phyloP scores from a whole-genome alignment of 495 filamentous ascomycete species.

The Penicillium malachiteum region DNA sequence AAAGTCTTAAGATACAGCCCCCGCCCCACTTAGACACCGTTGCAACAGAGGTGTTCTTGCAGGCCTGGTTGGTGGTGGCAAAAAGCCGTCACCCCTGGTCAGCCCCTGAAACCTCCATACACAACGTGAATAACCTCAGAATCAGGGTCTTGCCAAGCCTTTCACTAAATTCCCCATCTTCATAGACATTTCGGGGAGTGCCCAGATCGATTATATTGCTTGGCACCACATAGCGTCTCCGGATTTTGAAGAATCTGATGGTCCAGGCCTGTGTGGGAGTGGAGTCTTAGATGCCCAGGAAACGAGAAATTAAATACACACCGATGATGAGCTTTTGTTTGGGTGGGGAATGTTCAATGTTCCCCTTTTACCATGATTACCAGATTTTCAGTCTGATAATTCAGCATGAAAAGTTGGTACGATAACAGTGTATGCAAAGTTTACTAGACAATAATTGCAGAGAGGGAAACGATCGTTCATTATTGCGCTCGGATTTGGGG shows the following conservation, averaged over 20 bases:
- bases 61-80: background rate
- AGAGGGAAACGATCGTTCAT: background rate
- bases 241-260: background rate
- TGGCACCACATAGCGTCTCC: constrained; percentile 8
- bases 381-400: too few species aligned
- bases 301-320: constrained; percentile 2
- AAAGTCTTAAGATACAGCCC: too few species aligned
- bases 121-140: constrained; percentile 23
- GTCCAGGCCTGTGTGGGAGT: constrained; percentile 8
- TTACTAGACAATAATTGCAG: background rate
- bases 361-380: background rate
- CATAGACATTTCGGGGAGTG: constrained; percentile 1
- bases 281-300: background rate
- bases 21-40: too few species aligned
- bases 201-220: constrained; percentile 22
- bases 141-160: constrained; percentile 21
- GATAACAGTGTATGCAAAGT: too few species aligned
- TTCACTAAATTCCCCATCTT: constrained; percentile 1
- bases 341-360: background rate
- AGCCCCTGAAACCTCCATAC: background rate
- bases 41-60: too few species aligned
- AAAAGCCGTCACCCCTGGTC: background rate
- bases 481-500: background rate
- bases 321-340: background rate
- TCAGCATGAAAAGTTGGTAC: too few species aligned